Percentiles rank a stretch among this genome's conserved stretches.
phyloP scores from a whole-genome alignment of 1,139 yeast genomes.

The Pichia inconspicua region DNA sequence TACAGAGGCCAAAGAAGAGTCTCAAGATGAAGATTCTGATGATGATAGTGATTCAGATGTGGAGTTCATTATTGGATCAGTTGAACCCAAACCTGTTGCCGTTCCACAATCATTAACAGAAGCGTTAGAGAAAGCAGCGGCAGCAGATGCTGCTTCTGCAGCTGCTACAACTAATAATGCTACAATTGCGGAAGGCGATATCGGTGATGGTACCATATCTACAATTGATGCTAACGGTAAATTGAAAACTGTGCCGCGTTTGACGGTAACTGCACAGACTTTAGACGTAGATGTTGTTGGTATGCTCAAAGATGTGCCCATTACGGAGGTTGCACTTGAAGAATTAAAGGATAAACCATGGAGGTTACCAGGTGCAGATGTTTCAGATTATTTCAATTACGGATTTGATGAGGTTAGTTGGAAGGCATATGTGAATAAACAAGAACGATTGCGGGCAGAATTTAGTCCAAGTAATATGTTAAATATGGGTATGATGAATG shows the following conservation, averaged over 20 bases:
- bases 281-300: slow-evolving; percentile 76
- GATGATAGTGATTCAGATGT: background rate
- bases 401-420: slow-evolving; percentile 96
- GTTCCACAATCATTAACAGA: slow-evolving; percentile 48
- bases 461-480: slow-evolving; percentile 51
- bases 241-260: slow-evolving; percentile 24
- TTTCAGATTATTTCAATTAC: slow-evolving; percentile 88
- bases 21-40: background rate
- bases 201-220: slow-evolving; percentile 21
- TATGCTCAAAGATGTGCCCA: slow-evolving; percentile 71
- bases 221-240: background rate
- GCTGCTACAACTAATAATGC: slow-evolving; percentile 8
- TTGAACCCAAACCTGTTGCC: slow-evolving; percentile 24
- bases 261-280: slow-evolving; percentile 20
- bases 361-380: slow-evolving; percentile 95
- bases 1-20: background rate
- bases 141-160: background rate
- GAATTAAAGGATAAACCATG: slow-evolving; percentile 90
- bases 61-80: slow-evolving; percentile 1
- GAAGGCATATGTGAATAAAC: slow-evolving; percentile 87
- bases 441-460: slow-evolving; percentile 72
- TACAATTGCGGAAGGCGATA: slow-evolving; percentile 21
- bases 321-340: slow-evolving; percentile 77
- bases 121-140: slow-evolving; percentile 29
- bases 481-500: background rate